Evolutionary conservation across 768 basidiomycete genomes (phyloP).

Genomic region (Collybia nuda): DNA sequence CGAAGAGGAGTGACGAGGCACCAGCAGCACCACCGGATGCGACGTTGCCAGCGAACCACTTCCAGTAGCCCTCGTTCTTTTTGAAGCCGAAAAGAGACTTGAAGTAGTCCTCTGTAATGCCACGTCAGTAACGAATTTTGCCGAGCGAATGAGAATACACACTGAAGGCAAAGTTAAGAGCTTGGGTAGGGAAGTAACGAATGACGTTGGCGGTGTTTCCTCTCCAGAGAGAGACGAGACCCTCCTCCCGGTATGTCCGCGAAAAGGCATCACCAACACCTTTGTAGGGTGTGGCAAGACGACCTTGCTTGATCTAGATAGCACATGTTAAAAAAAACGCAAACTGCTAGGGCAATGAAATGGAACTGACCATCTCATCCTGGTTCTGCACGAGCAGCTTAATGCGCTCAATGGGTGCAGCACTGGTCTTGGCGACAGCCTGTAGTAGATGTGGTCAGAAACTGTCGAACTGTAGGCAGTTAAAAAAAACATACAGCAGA

Average conservation of each 20-base stretch:
- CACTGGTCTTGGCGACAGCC: constrained; percentile 99
- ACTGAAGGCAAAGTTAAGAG: constrained; percentile 99
- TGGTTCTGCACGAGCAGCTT: constrained; percentile 99
- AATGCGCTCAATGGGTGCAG: constrained; percentile 99
- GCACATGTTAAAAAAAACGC: constrained; percentile 32
- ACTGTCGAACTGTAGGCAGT: constrained; percentile 1
- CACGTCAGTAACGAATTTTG: constrained; percentile 5
- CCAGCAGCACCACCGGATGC: constrained; percentile 99
- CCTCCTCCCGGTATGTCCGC: constrained; percentile 95
- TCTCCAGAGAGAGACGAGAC: constrained; percentile 94
- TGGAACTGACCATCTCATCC: constrained; percentile 92
- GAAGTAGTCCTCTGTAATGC: constrained; percentile 86
- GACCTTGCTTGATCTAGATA: constrained; percentile 95
- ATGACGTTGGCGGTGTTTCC: constrained; percentile 99
- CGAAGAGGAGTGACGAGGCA: constrained; percentile 97
- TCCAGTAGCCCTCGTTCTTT: constrained; percentile 97
- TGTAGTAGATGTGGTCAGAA: constrained; percentile 32
- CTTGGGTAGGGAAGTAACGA: constrained; percentile 99
- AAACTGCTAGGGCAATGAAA: not conserved
- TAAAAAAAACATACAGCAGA: constrained; percentile 63
- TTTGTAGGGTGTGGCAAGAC: constrained; percentile 95
- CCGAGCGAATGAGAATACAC: constrained; percentile 31
- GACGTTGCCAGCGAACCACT: constrained; percentile 97
- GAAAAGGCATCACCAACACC: constrained; percentile 89
- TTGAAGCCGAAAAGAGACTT: constrained; percentile 99